phyloP scores from a whole-genome alignment of 177 flowering plant species.

The Tripterygium wilfordii region DNA sequence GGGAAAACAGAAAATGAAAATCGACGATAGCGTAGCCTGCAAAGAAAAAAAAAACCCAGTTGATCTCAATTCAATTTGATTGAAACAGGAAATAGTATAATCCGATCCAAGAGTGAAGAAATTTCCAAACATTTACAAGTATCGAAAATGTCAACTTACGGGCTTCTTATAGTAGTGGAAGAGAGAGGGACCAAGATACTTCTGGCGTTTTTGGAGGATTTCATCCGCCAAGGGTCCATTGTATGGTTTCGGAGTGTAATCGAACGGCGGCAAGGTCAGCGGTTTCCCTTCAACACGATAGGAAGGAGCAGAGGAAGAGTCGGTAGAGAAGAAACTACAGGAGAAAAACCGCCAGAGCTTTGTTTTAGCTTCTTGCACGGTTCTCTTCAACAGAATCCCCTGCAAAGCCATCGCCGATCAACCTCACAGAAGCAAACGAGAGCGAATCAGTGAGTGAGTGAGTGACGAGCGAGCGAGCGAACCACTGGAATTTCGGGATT shows the following conservation, averaged over 20 bases:
- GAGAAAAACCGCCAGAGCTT: conserved; percentile 14
- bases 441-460: too few relatives aligned
- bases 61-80: too few relatives aligned
- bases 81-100: background rate
- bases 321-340: conserved; percentile 17
- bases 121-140: background rate
- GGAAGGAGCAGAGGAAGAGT: conserved; percentile 5
- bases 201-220: conserved; percentile 67
- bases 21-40: too few relatives aligned
- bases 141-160: conserved; percentile 25
- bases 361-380: conserved; percentile 12
- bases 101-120: background rate
- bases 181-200: conserved; percentile 80
- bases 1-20: too few relatives aligned
- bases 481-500: too few relatives aligned
- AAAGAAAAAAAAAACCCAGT: too few relatives aligned
- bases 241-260: conserved; percentile 68
- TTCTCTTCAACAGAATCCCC: conserved; percentile 21
- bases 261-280: conserved; percentile 65
- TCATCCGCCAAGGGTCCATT: conserved; percentile 71
- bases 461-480: too few relatives aligned
- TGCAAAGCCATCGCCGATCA: conserved; percentile 23
- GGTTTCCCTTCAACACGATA: too few relatives aligned
- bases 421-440: background rate
- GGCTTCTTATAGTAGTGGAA: conserved; percentile 88